These are phyloP conservation scores for Erythrobasidium yunnanense DNA, from an alignment of 768 basidiomycete genomes.

Conservation along the genomic window DNA sequence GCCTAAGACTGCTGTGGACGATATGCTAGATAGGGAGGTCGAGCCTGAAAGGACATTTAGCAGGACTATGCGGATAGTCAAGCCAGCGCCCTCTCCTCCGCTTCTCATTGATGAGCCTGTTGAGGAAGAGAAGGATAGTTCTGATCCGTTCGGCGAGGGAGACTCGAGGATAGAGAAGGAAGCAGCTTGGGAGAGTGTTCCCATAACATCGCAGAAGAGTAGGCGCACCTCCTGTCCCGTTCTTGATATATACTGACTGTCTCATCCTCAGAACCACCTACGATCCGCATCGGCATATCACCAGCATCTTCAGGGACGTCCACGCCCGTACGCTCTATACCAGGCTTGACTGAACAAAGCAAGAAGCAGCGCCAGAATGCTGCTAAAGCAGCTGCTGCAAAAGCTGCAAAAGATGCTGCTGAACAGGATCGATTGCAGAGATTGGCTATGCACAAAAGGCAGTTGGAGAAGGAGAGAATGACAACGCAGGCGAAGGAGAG, in stretches of 20 bases:
- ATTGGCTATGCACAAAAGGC: slow-evolving; percentile 17
- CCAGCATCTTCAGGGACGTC: background rate
- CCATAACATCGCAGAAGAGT: background rate
- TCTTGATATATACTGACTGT: background rate
- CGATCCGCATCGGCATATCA: background rate
- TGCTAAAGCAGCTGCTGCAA: background rate
- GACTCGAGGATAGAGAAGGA: background rate
- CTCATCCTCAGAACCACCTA: background rate
- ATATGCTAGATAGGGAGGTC: slow-evolving; percentile 10
- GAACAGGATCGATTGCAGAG: slow-evolving; percentile 9
- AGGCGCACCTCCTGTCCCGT: background rate
- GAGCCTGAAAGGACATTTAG: background rate
- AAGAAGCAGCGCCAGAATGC: slow-evolving; percentile 23
- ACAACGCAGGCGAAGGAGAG: background rate
- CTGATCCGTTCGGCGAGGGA: too few relatives aligned
- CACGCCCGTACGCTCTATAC: background rate
- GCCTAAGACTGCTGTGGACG: slow-evolving; percentile 3
- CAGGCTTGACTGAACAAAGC: slow-evolving; percentile 8
- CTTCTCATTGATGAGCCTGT: background rate
- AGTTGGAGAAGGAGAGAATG: slow-evolving; percentile 6
- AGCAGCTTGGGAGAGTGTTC: slow-evolving; percentile 12
- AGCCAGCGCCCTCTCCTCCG: background rate
- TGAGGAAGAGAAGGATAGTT: slow-evolving; percentile 5
- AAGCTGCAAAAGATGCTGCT: slow-evolving; percentile 5
- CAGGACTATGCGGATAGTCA: slow-evolving; percentile 21